Conservation (phyloP, 257 asterid species). For the Echites panduratus region DNA sequence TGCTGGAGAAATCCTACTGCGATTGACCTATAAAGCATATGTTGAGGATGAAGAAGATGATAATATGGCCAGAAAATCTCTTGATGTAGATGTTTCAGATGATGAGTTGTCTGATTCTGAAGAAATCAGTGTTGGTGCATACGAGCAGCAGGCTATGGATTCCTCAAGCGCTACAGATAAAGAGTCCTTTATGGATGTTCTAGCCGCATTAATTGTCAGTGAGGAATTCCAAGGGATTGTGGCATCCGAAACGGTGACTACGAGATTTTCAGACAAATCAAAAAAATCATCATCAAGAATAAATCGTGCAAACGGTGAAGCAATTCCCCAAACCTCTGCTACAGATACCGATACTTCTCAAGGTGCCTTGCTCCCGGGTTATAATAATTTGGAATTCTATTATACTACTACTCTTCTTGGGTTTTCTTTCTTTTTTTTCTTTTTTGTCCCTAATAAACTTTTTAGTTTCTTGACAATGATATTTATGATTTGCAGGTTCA, state of each 20-base stretch:
- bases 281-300: constrained; percentile 32
- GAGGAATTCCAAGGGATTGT: constrained; percentile 94
- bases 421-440: too few species aligned
- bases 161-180: constrained; percentile 35
- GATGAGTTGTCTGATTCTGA: constrained; percentile 62
- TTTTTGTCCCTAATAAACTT: too few species aligned
- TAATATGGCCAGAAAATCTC: constrained; percentile 24
- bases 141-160: constrained; percentile 35
- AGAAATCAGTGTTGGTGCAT: constrained; percentile 21
- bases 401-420: too few species aligned
- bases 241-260: constrained; percentile 59
- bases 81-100: constrained; percentile 41
- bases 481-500: constrained; percentile 50
- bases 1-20: constrained; percentile 79
- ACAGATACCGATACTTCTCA: constrained; percentile 36
- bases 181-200: constrained; percentile 78
- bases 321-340: constrained; percentile 34
- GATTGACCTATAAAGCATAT: constrained; percentile 92
- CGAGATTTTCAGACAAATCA: constrained; percentile 34
- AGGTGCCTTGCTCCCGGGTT: constrained; percentile 36
- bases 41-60: constrained; percentile 99
- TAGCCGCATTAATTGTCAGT: constrained; percentile 77
- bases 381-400: background rate
- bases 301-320: constrained; percentile 21
- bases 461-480: constrained; percentile 6